Base-by-base conservation (phyloP, 2,329 filamentous ascomycete species). In the Hirsutella thompsonii region DNA sequence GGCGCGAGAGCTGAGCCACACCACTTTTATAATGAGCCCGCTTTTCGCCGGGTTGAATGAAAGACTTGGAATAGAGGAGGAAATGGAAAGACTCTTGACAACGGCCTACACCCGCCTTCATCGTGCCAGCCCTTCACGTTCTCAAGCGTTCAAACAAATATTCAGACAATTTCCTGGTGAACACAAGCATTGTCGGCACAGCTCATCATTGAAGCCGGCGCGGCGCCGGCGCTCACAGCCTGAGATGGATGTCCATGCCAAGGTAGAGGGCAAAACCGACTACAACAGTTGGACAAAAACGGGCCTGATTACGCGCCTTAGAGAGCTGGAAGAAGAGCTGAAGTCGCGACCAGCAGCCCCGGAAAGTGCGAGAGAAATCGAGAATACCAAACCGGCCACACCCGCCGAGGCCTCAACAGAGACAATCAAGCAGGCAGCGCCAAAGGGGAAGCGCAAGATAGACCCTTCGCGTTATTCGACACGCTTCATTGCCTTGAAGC, bases 401-500 rank as follows among this genome's bases (percentile, higher is more conserved):
- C 3, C n/a, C 14, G 32, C 32, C 18, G 14, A 14, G 32, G 32
- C 32, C 16, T 18, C 30, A 14, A 10, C 9, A n/a, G 13, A n/a
- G 6, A n/a, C 14, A 8, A 18, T 11, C 36, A 40, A 47, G 39
- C 23, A 48, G 20, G 63, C 59, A 46, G 53, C 58, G 46, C 55
- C 64, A 23, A 72, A 69, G 52, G 46, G 30, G 56, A 73, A 63
- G 51, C 69, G 63, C 47, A 67, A 67, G 39, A 81, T 94, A 54
- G 86, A 96, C 56, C 78, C 85, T 0, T 79, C 78, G 13, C 83
- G 79, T 55, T 94, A 95, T 60, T 74, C 76, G 29, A 93, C 87
- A 2, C 78, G 92, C 37, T 78, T 82, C 45, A 83, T 98, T 47
- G 92, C 90, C 8, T 68, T 98, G 44, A 96, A 95, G 60, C 79